Percentiles rank a stretch among this genome's conserved stretches.
These are phyloP conservation scores for Ceratobasidium sp. DNA, from an alignment of 1,284 basidiomycete genomes.

Conservation along the genomic window DNA sequence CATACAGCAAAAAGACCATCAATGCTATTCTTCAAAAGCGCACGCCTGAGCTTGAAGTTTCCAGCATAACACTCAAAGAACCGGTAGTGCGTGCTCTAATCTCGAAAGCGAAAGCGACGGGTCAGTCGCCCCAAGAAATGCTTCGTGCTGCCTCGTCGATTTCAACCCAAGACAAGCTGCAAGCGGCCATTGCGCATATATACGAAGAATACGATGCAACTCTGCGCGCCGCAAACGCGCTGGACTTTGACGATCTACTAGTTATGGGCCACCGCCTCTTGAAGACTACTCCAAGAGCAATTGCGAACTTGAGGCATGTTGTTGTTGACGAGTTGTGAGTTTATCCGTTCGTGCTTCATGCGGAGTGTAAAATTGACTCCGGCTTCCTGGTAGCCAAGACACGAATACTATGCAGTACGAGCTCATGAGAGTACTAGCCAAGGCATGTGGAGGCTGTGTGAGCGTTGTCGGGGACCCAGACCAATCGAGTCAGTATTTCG, in stretches of 20 bases:
- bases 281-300: constrained; percentile 63
- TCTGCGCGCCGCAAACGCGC: constrained; percentile 71
- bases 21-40: constrained; percentile 64
- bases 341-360: constrained; percentile 23
- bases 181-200: constrained; percentile 59
- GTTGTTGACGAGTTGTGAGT: constrained; percentile 91
- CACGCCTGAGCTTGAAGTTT: constrained; percentile 59
- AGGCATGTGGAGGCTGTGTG: constrained; percentile 63
- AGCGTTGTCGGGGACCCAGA: constrained; percentile 94
- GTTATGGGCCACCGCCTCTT: constrained; percentile 83
- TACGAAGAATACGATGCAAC: constrained; percentile 77
- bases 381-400: constrained; percentile 71
- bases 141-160: constrained; percentile 49
- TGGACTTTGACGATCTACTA: constrained; percentile 93
- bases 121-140: constrained; percentile 66
- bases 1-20: constrained; percentile 77
- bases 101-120: constrained; percentile 84
- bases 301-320: constrained; percentile 76
- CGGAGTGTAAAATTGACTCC: background rate
- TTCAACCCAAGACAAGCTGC: constrained; percentile 45
- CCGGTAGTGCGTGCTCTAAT: constrained; percentile 71
- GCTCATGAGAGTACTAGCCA: constrained; percentile 80
- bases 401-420: constrained; percentile 89
- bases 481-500: constrained; percentile 74
- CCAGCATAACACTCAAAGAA: constrained; percentile 70